Evolutionary conservation across 2,329 filamentous ascomycete genomes (phyloP).

Genomic region (Microcyclospora pomicola): DNA sequence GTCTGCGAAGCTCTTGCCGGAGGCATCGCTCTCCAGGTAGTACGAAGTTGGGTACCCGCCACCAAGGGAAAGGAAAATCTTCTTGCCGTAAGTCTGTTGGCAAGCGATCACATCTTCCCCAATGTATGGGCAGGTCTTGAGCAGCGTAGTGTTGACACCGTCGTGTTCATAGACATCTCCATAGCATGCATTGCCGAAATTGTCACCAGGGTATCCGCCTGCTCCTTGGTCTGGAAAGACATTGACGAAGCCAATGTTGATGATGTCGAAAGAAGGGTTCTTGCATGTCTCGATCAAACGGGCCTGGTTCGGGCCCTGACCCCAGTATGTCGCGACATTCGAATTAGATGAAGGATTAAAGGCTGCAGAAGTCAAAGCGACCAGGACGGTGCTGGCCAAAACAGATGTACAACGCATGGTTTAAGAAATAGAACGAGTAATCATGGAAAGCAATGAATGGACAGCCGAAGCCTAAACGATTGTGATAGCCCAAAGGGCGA

Average conservation of each 20-base stretch:
- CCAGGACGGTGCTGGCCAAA: slow-evolving; percentile 21
- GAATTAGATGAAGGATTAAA: slow-evolving; percentile 29
- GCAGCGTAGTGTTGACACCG: slow-evolving; percentile 27
- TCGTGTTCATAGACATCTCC: slow-evolving; percentile 26
- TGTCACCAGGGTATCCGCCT: slow-evolving; percentile 37
- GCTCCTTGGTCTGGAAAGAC: slow-evolving; percentile 34
- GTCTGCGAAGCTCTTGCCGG: slow-evolving; percentile 29
- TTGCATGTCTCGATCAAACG: slow-evolving; percentile 38
- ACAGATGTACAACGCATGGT: slow-evolving; percentile 17
- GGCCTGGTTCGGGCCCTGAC: slow-evolving; percentile 38
- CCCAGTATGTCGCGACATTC: slow-evolving; percentile 43
- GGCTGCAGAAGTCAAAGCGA: slow-evolving; percentile 25
- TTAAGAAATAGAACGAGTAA: slow-evolving; percentile 3
- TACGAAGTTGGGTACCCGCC: slow-evolving; percentile 29
- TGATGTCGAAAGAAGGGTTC: slow-evolving; percentile 39
- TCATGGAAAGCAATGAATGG: slow-evolving; percentile 21
- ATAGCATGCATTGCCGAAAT: slow-evolving; percentile 44
- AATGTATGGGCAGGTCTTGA: slow-evolving; percentile 22
- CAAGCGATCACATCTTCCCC: slow-evolving; percentile 31
- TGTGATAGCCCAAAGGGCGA: slow-evolving; percentile 21
- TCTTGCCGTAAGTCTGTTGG: slow-evolving; percentile 29
- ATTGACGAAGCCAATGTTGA: slow-evolving; percentile 43
- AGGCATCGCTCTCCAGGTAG: slow-evolving; percentile 27
- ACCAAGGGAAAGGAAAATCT: slow-evolving; percentile 34
- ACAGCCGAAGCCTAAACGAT: slow-evolving; percentile 27